Base-by-base conservation (phyloP, 2,329 filamentous ascomycete species). In the Aureobasidium sp. region DNA sequence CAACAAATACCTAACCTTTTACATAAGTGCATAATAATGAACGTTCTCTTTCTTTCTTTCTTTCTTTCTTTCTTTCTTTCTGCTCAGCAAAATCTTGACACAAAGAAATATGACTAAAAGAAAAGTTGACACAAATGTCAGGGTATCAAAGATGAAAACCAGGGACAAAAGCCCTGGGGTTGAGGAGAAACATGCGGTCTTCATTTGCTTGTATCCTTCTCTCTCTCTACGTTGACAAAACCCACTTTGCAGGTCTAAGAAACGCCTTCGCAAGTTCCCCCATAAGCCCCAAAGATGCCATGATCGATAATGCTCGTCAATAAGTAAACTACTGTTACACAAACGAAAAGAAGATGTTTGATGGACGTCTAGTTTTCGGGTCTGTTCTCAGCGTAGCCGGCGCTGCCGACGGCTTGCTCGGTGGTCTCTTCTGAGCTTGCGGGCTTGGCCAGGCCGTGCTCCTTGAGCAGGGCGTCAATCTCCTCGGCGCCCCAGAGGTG, bases 401-500 rank as follows among this genome's bases (percentile, higher is more conserved):
- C 65, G 12, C 61, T 63, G 27, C 65, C 66, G 29, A 63, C 37
- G 6, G 55, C 48, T 17, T 63, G 53, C 61, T 68, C 66, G 11
- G 59, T 63, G 34, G 62, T 61, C 31, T 64, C 60, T 37, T 47
- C 52, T 36, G 37, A 49, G 31, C 36, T 49, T 36, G 29, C 36
- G 20, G 61, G 44, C 62, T 63, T 63, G 27, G 55, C 42, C 75
- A 99, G 78, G 69, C 93, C 93, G 71, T 99, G 92, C 81, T 97
- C 91, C 83, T 92, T 96, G 71, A 99, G 81, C 75, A 99, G 81
- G 56, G 88, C 86, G 74, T 91, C 93, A 71, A 99, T 99, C 81
- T 97, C 94, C 68, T 99, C 93, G 48, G 92, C 93, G 70, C 86
- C 89, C 94, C 94, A 99, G 66, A 99, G 83, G 74, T 96, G 90